Evolutionary conservation across 306 rosid genomes (phyloP).

Genomic region (Quercus dentata): DNA sequence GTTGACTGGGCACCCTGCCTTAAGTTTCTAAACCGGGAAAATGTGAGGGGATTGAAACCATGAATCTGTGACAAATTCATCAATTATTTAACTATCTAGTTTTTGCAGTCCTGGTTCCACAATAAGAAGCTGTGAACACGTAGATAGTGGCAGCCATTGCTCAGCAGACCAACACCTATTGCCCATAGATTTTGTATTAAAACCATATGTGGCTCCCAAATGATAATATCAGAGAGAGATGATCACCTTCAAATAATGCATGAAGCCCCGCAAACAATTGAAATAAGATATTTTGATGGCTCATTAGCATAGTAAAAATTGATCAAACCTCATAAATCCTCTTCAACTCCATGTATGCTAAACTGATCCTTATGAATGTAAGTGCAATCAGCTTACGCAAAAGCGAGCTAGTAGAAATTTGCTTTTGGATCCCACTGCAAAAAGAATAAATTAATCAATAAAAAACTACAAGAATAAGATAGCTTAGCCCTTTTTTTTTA

Average conservation of each 20-base stretch:
- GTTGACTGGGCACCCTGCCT: neutral
- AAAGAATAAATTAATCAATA: slow-evolving; percentile 12
- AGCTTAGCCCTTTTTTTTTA: neutral
- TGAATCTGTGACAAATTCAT: neutral
- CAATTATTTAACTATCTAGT: neutral
- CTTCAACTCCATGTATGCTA: slow-evolving; percentile 81
- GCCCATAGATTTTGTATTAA: neutral
- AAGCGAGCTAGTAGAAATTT: slow-evolving; percentile 63
- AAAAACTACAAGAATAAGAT: neutral
- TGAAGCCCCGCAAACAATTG: neutral
- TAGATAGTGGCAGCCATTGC: neutral
- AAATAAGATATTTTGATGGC: neutral
- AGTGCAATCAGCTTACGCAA: slow-evolving; percentile 74
- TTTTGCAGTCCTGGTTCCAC: neutral
- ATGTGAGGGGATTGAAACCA: neutral
- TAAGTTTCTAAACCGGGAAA: neutral
- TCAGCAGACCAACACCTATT: neutral
- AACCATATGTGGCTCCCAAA: neutral
- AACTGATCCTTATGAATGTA: slow-evolving; percentile 68
- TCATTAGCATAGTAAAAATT: neutral
- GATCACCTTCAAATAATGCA: neutral
- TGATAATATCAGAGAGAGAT: neutral
- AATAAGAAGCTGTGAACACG: neutral
- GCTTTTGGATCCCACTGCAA: slow-evolving; percentile 84
- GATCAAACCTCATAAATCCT: slow-evolving; percentile 82